These are phyloP conservation scores for Aureobasidium sp. DNA, from an alignment of 2,329 filamentous ascomycete species.

Conservation along the genomic window DNA sequence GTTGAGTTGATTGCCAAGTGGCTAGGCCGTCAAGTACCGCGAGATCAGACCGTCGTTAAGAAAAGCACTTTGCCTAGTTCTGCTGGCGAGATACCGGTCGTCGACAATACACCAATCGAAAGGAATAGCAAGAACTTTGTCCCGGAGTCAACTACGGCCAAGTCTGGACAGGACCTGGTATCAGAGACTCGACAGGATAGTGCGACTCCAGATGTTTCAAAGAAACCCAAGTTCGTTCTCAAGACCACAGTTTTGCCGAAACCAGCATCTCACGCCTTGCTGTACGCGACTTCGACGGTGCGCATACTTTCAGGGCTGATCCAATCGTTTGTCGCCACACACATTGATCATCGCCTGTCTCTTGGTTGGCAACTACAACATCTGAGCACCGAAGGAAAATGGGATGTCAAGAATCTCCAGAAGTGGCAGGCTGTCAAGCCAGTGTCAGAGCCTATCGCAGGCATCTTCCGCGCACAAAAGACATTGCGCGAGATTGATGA, in stretches of 20 bases:
- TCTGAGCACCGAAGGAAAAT: slow-evolving; percentile 83
- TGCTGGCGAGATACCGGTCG: slow-evolving; percentile 22
- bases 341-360: slow-evolving; percentile 70
- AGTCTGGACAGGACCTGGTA: not conserved
- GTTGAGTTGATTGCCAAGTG: slow-evolving; percentile 57
- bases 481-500: slow-evolving; percentile 86
- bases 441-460: slow-evolving; percentile 66
- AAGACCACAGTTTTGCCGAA: slow-evolving; percentile 64
- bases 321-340: slow-evolving; percentile 68
- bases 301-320: slow-evolving; percentile 74
- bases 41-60: not conserved
- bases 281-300: slow-evolving; percentile 71
- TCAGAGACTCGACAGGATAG: slow-evolving; percentile 9
- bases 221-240: slow-evolving; percentile 40
- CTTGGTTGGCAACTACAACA: slow-evolving; percentile 88
- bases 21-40: slow-evolving; percentile 20
- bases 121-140: not conserved
- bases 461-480: slow-evolving; percentile 83
- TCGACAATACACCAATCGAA: slow-evolving; percentile 4
- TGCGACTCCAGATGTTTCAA: slow-evolving; percentile 37
- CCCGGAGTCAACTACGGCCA: not conserved
- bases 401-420: slow-evolving; percentile 92
- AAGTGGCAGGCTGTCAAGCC: slow-evolving; percentile 81
- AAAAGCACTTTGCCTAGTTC: slow-evolving; percentile 30
- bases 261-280: slow-evolving; percentile 74